Base-by-base conservation (phyloP, 2,329 filamentous ascomycete genomes). In the Pseudopyricularia cyperi region DNA sequence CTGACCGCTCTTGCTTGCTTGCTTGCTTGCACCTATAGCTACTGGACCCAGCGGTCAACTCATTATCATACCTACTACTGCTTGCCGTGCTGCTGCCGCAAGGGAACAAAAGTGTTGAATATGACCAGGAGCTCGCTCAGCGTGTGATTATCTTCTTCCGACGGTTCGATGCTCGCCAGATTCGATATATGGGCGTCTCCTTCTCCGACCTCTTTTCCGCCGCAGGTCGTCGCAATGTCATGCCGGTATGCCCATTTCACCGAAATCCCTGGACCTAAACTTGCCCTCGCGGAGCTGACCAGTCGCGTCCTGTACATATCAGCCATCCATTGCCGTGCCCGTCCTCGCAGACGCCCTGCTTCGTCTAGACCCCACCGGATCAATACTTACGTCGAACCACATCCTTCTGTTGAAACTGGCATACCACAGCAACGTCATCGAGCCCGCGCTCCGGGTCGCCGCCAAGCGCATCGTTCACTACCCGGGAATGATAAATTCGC, bases 381-480 rank as follows among this genome's bases (percentile, higher is more conserved):
- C 47, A 32, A 54, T 57, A 52, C 48, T 60, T 32, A 60, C 59
- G 15, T 59, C 59, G 15, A 57, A 55, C 55, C 59, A 60, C 51
- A 53, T 60, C 15, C 19, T 39, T 6, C 55, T 60, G 11, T 55
- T 56, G 46, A 52, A 49, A 37, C 56, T 60, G 11, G 83, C 84
- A 46, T 77, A 80, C 62, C 69, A 76, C 51, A 72, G 74, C 32
- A 67, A 76, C 57, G 63, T 63, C 37, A 76, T 79, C 53, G 70
- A 72, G 14, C 71, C 74, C 24, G 80, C 76, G 2, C 67, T 85
- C 5, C 74, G 74, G 3, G 71, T 88, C 9, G 68, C 89, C 28
- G 75, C 85, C 58, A 80, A 77, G 54, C 72, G 78, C 51, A 80
- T 87, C 53, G 74, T 85, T 54, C 84, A 81, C 58, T 83, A 82